Evolutionary conservation across 2,329 filamentous ascomycete genomes (phyloP).

Genomic region (Fusarium praegraminearum): DNA sequence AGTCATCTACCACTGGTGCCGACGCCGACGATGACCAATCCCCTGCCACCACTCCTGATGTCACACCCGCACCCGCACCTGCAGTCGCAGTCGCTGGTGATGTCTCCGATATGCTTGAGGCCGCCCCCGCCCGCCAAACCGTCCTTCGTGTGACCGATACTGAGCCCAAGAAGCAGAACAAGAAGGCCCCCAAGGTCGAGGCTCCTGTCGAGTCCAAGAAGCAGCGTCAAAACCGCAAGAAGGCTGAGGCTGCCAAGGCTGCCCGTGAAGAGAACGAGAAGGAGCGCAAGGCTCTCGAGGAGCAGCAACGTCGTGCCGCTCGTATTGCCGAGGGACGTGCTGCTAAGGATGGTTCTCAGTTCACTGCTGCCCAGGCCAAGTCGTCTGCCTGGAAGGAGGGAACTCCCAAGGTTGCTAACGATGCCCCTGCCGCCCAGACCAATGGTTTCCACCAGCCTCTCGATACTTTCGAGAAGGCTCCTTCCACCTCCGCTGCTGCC

Average conservation of each 20-base stretch:
- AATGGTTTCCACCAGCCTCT: slow-evolving; percentile 62
- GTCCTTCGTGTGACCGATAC: slow-evolving; percentile 82
- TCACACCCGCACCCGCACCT: slow-evolving; percentile 54
- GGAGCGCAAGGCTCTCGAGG: slow-evolving; percentile 78
- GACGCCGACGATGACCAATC: slow-evolving; percentile 88
- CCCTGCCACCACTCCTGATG: slow-evolving; percentile 73
- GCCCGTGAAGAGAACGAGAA: slow-evolving; percentile 82
- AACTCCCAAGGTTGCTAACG: slow-evolving; percentile 50
- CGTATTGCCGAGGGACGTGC: slow-evolving; percentile 85
- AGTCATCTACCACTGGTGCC: slow-evolving; percentile 75
- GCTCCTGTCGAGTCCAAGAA: slow-evolving; percentile 89
- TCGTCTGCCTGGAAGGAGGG: slow-evolving; percentile 60
- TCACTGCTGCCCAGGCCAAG: slow-evolving; percentile 60
- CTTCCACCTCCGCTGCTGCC: slow-evolving; percentile 48
- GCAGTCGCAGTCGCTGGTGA: slow-evolving; percentile 71
- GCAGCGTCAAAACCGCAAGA: slow-evolving; percentile 91
- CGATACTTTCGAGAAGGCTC: slow-evolving; percentile 66
- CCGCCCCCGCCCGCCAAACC: slow-evolving; percentile 73
- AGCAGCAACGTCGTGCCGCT: slow-evolving; percentile 85
- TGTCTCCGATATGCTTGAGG: slow-evolving; percentile 93
- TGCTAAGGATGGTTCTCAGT: slow-evolving; percentile 81
- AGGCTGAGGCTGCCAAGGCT: slow-evolving; percentile 83
- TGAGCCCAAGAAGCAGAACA: slow-evolving; percentile 71
- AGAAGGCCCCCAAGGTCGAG: slow-evolving; percentile 70
- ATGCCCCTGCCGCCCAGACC: slow-evolving; percentile 45